A percentile compares a stretch with the other conserved stretches of the same genome.
These are phyloP conservation scores for Pseudodiploospora longispora DNA, from an alignment of 2,329 filamentous ascomycete species.

Conservation along the genomic window DNA sequence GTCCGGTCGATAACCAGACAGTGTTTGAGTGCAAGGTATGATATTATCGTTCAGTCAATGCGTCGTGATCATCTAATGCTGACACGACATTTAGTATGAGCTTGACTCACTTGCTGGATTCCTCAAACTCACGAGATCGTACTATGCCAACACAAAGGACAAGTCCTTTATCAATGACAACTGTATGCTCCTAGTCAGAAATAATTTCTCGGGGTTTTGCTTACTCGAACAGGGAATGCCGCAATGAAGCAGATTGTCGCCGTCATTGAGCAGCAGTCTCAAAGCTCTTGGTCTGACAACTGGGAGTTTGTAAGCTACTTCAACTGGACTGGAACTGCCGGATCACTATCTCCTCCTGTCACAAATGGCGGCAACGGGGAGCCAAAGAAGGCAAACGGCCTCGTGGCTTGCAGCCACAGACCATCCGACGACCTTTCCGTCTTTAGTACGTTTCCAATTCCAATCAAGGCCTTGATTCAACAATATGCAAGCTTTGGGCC, in stretches of 20 bases:
- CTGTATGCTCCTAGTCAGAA: constrained; percentile 10
- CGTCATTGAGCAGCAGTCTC: constrained; percentile 17
- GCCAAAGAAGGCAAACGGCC: constrained; percentile 65
- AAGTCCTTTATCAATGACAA: constrained; percentile 51
- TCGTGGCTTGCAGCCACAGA: constrained; percentile 72
- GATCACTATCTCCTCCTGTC: constrained; percentile 29
- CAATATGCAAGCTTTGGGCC: no score
- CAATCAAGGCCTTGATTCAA: not conserved
- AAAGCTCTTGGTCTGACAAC: constrained; percentile 17
- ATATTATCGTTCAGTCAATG: not conserved
- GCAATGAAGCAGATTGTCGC: constrained; percentile 35
- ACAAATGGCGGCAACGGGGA: constrained; percentile 68
- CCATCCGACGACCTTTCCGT: constrained; percentile 80
- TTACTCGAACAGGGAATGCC: constrained; percentile 57
- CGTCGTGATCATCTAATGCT: not conserved
- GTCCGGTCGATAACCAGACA: constrained; percentile 16
- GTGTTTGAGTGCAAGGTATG: constrained; percentile 21
- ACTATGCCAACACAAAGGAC: constrained; percentile 62
- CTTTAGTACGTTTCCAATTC: constrained; percentile 29
- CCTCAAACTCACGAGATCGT: constrained; percentile 71
- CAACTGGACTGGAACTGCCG: constrained; percentile 20
- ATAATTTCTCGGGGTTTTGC: not conserved
- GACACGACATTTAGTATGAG: constrained; percentile 58
- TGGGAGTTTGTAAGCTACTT: constrained; percentile 20
- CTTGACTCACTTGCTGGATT: constrained; percentile 83